A percentile compares a stretch with the other conserved stretches of the same genome.
phyloP scores from a whole-genome alignment of 164 flowering plant genomes.

The Houttuynia cordata region DNA sequence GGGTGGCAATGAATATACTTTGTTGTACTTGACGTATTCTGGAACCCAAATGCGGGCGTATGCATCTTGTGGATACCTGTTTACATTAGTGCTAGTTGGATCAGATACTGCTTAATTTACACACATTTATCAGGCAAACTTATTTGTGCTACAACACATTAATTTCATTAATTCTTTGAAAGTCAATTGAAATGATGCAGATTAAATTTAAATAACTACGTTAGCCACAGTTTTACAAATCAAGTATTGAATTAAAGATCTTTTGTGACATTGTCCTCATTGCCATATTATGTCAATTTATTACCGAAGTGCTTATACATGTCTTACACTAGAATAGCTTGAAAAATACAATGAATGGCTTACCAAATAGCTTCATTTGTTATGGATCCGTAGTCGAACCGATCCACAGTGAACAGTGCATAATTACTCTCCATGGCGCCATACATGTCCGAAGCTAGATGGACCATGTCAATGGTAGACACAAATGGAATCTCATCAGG shows the following conservation, averaged over 20 bases:
- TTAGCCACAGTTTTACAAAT: neutral
- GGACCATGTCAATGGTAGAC: conserved; percentile 7
- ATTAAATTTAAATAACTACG: neutral
- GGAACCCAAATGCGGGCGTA: conserved; percentile 14
- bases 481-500: conserved; percentile 10
- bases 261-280: too few relatives aligned
- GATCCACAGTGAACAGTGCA: conserved; percentile 8
- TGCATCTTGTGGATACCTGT: conserved; percentile 15
- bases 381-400: conserved; percentile 9
- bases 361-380: neutral
- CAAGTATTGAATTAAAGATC: too few relatives aligned
- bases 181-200: too few relatives aligned
- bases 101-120: neutral
- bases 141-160: too few relatives aligned
- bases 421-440: conserved; percentile 2
- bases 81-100: too few relatives aligned
- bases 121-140: too few relatives aligned
- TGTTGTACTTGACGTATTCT: neutral
- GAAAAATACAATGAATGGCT: neutral
- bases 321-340: neutral
- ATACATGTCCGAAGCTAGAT: conserved; percentile 5
- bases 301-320: too few relatives aligned
- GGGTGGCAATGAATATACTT: neutral
- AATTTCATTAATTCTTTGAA: too few relatives aligned
- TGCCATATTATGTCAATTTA: too few relatives aligned